Percentiles rank a stretch among this genome's conserved stretches.
These are phyloP conservation scores for Chionographis japonica DNA, from an alignment of 106 monocot genomes.

Conservation along the genomic window DNA sequence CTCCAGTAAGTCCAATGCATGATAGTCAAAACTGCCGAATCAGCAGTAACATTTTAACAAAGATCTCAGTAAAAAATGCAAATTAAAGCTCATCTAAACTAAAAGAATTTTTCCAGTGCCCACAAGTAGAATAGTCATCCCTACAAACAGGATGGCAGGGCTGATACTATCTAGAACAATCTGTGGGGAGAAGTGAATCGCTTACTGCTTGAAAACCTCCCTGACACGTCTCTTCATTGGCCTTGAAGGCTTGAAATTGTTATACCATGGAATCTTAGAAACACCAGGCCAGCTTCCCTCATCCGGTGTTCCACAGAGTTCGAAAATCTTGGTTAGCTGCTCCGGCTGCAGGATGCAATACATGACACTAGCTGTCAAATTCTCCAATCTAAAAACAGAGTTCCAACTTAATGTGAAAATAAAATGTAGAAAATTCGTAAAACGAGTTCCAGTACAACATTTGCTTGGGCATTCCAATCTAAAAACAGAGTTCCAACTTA, in stretches of 20 bases:
- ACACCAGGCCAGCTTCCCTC: constrained; percentile 95
- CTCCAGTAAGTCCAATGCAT: constrained; percentile 89
- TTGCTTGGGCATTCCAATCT: no score
- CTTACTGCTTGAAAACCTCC: constrained; percentile 95
- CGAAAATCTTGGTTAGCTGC: constrained; percentile 87
- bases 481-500: no score
- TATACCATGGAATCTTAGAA: constrained; percentile 86
- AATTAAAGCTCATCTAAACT: neutral
- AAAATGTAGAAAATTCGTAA: no score
- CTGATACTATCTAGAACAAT: no score
- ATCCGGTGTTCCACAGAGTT: constrained; percentile 95
- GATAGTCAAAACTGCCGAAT: constrained; percentile 78
- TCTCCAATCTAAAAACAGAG: no score
- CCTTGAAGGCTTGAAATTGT: constrained; percentile 81
- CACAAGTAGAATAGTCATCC: neutral
- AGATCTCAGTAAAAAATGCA: neutral
- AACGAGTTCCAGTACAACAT: no score
- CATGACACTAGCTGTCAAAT: neutral
- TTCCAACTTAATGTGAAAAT: no score
- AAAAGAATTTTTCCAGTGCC: neutral
- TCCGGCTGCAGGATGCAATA: constrained; percentile 51
- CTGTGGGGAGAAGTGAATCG: neutral
- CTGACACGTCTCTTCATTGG: constrained; percentile 79
- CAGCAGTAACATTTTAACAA: constrained; percentile 1
- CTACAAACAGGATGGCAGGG: no score